Percentiles rank a stretch among this genome's conserved stretches.
Conservation (phyloP, 169 alveolate species). For the Plasmodium vivax region DNA sequence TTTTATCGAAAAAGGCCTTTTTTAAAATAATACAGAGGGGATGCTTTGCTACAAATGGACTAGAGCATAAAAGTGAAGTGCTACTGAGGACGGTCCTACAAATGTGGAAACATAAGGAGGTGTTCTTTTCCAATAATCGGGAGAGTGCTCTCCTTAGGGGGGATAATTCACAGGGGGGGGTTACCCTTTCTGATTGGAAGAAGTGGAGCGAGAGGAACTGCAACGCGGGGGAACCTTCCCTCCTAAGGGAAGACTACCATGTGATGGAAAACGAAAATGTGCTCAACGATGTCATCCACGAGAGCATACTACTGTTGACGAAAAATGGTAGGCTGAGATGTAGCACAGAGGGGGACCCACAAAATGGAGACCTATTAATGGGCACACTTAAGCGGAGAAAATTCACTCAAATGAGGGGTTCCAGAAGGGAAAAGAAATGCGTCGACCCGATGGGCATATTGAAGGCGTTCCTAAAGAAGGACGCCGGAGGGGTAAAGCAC, state of each 20-base stretch:
- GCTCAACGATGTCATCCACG: slow-evolving; percentile 42
- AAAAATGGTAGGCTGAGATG: neutral
- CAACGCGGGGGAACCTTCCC: neutral
- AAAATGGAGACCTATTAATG: neutral
- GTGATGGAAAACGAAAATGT: slow-evolving; percentile 9
- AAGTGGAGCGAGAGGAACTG: neutral
- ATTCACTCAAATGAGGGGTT: neutral
- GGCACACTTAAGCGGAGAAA: neutral
- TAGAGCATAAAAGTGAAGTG: neutral
- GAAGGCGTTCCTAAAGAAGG: slow-evolving; percentile 41
- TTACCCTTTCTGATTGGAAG: neutral
- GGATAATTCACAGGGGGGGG: neutral
- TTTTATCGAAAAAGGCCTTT: slow-evolving; percentile 34
- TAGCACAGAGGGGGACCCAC: neutral
- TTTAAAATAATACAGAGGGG: slow-evolving; percentile 12
- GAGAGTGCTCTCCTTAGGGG: neutral
- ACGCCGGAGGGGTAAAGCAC: neutral
- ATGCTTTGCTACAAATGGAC: neutral
- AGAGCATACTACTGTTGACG: slow-evolving; percentile 28
- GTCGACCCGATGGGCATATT: slow-evolving; percentile 48
- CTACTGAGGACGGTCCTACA: slow-evolving; percentile 10
- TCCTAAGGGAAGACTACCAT: slow-evolving; percentile 21
- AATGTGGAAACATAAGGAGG: slow-evolving; percentile 25
- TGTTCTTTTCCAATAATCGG: neutral
- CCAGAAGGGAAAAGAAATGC: neutral